phyloP scores from a whole-genome alignment of 352 stramenopile species.

The Pythium apleroticum region DNA sequence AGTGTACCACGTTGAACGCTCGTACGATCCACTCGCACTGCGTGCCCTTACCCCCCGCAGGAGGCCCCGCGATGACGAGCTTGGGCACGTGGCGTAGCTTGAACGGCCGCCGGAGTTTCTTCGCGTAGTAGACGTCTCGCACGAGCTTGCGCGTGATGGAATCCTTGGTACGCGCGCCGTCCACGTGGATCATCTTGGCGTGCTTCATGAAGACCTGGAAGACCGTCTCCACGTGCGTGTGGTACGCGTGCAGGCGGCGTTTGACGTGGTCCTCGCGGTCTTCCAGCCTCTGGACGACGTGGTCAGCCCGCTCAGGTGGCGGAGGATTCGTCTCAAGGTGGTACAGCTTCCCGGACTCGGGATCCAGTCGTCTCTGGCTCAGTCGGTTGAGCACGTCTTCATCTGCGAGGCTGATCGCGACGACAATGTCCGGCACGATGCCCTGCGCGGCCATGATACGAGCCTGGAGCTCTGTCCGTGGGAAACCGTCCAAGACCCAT shows the following conservation, averaged over 20 bases:
- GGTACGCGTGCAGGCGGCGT: constrained; percentile 75
- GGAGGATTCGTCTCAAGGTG: constrained; percentile 78
- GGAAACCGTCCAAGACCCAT: constrained; percentile 95
- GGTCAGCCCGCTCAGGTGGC: constrained; percentile 39
- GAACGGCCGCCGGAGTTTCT: constrained; percentile 43
- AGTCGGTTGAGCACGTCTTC: constrained; percentile 85
- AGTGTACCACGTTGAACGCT: constrained; percentile 91
- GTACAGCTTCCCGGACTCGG: constrained; percentile 76
- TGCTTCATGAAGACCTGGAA: constrained; percentile 75
- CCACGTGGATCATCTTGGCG: constrained; percentile 65
- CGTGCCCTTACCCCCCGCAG: constrained; percentile 94
- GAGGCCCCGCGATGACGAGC: constrained; percentile 92
- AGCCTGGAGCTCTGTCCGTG: constrained; percentile 90
- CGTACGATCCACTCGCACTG: constrained; percentile 93
- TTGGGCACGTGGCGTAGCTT: constrained; percentile 46
- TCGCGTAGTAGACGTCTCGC: constrained; percentile 49
- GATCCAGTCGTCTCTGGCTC: constrained; percentile 72
- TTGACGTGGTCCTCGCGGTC: constrained; percentile 84
- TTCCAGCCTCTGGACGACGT: constrained; percentile 71
- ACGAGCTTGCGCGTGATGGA: constrained; percentile 44
- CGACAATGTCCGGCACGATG: constrained; percentile 85
- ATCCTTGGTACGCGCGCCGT: constrained; percentile 50
- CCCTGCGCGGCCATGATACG: constrained; percentile 79
- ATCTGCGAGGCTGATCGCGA: constrained; percentile 92
- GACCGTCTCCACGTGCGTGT: constrained; percentile 78